These are phyloP conservation scores for Neobulgaria alba DNA, from an alignment of 2,329 filamentous ascomycete species.

Conservation along the genomic window DNA sequence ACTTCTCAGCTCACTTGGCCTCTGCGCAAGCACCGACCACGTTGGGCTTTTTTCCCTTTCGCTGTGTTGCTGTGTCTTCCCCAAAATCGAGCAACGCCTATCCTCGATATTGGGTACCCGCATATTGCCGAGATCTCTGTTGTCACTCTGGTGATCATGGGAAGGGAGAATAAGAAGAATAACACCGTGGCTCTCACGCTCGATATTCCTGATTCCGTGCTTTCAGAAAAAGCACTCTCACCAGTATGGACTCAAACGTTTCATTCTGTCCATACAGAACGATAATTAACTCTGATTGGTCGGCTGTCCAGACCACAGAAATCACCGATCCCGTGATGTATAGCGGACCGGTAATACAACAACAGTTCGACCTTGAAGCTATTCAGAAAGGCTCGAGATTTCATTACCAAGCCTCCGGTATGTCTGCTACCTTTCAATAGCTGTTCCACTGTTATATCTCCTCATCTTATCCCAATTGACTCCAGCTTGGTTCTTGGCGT, in stretches of 20 bases:
- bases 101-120: constrained; percentile 20
- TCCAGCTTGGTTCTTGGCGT: too few species aligned
- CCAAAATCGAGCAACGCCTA: background rate
- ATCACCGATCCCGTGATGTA: constrained; percentile 7
- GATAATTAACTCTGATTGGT: constrained; percentile 21
- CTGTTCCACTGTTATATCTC: too few species aligned
- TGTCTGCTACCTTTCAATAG: too few species aligned
- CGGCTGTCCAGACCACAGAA: constrained; percentile 18
- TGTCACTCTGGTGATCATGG: constrained; percentile 14
- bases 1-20: constrained; percentile 10
- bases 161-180: constrained; percentile 21
- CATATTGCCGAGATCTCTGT: constrained; percentile 21
- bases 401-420: background rate
- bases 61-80: background rate
- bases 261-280: constrained; percentile 26
- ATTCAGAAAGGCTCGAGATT: constrained; percentile 7
- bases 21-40: constrained; percentile 9
- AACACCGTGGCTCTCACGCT: constrained; percentile 13
- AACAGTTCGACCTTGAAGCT: constrained; percentile 10
- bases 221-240: constrained; percentile 17
- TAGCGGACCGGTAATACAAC: constrained; percentile 4
- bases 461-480: background rate
- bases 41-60: constrained; percentile 5
- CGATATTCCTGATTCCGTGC: constrained; percentile 11
- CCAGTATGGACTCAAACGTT: constrained; percentile 25